phyloP scores from a whole-genome alignment of 441 rosid species.

The Jatropha podagrica region DNA sequence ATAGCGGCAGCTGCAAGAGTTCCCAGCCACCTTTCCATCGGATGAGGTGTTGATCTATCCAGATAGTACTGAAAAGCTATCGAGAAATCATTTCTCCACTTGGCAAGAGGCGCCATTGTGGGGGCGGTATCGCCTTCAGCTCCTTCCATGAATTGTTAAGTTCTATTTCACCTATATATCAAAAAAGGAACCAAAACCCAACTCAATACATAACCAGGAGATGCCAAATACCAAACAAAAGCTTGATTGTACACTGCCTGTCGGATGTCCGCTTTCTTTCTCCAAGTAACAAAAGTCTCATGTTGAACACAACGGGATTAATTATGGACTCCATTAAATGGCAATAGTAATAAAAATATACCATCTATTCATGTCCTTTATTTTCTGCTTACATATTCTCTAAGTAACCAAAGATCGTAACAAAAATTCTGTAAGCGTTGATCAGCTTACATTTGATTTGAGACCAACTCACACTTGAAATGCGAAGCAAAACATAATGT shows the following conservation, averaged over 20 bases:
- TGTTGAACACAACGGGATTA: background rate
- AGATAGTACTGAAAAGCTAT: constrained; percentile 31
- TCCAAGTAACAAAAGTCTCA: background rate
- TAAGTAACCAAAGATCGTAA: background rate
- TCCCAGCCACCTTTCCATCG: constrained; percentile 31
- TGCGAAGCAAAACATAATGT: too few relatives aligned
- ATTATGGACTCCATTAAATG: background rate
- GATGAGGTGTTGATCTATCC: constrained; percentile 32
- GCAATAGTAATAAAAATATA: background rate
- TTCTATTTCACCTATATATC: constrained; percentile 17
- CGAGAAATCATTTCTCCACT: constrained; percentile 29
- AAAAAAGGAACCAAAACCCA: background rate
- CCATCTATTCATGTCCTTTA: background rate
- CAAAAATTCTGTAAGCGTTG: too few relatives aligned
- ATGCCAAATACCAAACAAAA: background rate
- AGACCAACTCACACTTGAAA: too few relatives aligned
- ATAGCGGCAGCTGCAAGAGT: constrained; percentile 25
- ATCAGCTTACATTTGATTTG: too few relatives aligned
- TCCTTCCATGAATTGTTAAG: constrained; percentile 28
- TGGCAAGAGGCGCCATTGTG: constrained; percentile 21
- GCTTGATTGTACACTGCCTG: background rate
- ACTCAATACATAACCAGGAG: background rate
- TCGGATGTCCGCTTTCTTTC: background rate
- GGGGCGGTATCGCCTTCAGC: constrained; percentile 30
- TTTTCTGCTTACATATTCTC: constrained; percentile 1